Conservation (phyloP, 306 rosid genomes). For the Quillaja saponaria region DNA sequence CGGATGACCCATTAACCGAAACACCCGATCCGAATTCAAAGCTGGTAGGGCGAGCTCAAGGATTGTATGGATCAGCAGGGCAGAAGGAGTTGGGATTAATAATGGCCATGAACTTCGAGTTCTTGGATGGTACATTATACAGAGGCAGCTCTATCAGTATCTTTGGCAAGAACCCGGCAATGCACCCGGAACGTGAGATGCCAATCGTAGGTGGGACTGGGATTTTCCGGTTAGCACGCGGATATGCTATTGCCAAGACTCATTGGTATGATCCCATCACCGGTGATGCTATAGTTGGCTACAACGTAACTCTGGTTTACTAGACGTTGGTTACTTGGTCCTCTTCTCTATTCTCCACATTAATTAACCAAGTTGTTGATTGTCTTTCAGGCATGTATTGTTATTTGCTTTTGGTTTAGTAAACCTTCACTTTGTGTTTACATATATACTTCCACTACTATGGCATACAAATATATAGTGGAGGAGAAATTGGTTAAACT, state of each 20-base stretch:
- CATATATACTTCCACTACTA: too few relatives aligned
- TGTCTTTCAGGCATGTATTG: too few relatives aligned
- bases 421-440: too few relatives aligned
- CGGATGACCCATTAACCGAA: constrained; percentile 71
- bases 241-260: constrained; percentile 65
- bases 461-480: too few relatives aligned
- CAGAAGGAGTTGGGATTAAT: constrained; percentile 61
- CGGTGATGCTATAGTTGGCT: constrained; percentile 79
- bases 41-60: constrained; percentile 76
- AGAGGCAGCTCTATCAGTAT: constrained; percentile 65
- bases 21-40: constrained; percentile 69
- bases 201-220: constrained; percentile 82
- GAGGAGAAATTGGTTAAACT: constrained; percentile 13
- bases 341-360: too few relatives aligned
- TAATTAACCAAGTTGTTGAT: too few relatives aligned
- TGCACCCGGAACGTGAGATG: constrained; percentile 64
- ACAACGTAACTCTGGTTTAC: constrained; percentile 73
- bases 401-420: too few relatives aligned
- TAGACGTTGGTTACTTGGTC: too few relatives aligned
- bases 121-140: constrained; percentile 57
- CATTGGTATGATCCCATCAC: constrained; percentile 40
- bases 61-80: constrained; percentile 60
- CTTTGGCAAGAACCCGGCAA: constrained; percentile 55
- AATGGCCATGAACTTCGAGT: constrained; percentile 62
- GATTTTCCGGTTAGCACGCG: constrained; percentile 70